These are phyloP conservation scores for Lachnellula subtilissima DNA, from an alignment of 2,329 filamentous ascomycete species.

Conservation along the genomic window DNA sequence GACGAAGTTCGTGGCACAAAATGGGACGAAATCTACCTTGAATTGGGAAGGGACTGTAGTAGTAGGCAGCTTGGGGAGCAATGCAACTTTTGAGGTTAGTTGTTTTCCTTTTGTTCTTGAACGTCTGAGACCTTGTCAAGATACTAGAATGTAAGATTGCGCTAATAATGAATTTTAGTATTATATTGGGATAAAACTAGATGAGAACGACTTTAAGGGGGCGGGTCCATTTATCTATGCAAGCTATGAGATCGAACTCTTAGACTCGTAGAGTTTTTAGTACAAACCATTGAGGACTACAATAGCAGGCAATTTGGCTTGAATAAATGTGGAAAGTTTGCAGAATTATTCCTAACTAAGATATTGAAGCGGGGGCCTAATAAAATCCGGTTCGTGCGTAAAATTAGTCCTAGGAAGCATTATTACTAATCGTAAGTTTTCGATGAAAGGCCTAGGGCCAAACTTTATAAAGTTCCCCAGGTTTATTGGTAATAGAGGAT, in stretches of 20 bases:
- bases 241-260: conserved; percentile 15
- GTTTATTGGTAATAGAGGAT: no score
- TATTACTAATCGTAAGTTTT: no score
- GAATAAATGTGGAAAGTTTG: not conserved
- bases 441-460: no score
- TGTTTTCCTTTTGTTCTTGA: not conserved
- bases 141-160: no score
- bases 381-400: no score
- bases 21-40: conserved; percentile 9
- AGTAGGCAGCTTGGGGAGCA: conserved; percentile 19
- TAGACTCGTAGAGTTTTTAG: not conserved
- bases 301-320: not conserved
- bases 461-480: no score
- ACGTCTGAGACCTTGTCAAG: not conserved
- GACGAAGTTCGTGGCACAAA: conserved; percentile 14
- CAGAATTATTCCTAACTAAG: not conserved
- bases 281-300: no score
- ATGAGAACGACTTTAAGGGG: conserved; percentile 24
- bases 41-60: conserved; percentile 23
- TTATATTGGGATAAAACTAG: conserved; percentile 16
- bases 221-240: conserved; percentile 23
- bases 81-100: conserved; percentile 22
- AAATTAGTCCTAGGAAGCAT: no score
- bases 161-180: conserved; percentile 14
- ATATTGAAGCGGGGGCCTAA: no score